Evolutionary conservation across 805 yeast genomes (phyloP), one percentile per base, ranked within the genome.

Genomic region (Brettanomyces anomalus): DNA sequence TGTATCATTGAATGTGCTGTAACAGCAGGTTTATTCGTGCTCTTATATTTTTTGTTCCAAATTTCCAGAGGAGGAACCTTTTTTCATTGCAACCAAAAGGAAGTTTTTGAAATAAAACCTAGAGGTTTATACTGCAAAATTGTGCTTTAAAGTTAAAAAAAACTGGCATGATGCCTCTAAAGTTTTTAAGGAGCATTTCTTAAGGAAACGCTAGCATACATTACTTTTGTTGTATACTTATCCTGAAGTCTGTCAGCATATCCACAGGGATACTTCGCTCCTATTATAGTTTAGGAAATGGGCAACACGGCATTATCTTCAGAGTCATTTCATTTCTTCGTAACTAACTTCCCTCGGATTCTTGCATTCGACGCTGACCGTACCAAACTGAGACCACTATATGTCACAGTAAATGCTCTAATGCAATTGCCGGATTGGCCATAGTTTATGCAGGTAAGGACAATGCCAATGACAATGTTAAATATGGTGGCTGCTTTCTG

Each of bases 301-400:
- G 81, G 83, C 17, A 71, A 80, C 66, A 71, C 85, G 2, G 79
- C 85, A 3, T 81, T 78, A 53, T 67, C 74, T 43, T 90, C 94
- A 8, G 87, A 87, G 60, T 74, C 81, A 80, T 63, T 82, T 95
- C 0, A 85, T 87, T 39, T 88, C 86, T 50, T 94, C 95, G 17
- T 87, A 94, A 89, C 68, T 85, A 35, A 65, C 72, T 24, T 85
- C 95, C 0, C 82, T 86, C 55, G 87, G 81, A 5, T 65, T 74
- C 30, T 72, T n/a, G 90, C 95, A 0, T 64, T 68, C 45, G 48
- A 70, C 44, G 81, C 93, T 0, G 95, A 86, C 57, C 60, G 55
- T 38, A 42, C 64, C 18, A 66, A 72, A 46, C 54, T 57, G 32
- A 69, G 87, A 62, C 57, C 72, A 18, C 68, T 70, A 39, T 67